Evolutionary conservation across 495 filamentous ascomycete genomes (phyloP), one percentile per base, ranked within the genome.

Genomic region (Tuber borchii): DNA sequence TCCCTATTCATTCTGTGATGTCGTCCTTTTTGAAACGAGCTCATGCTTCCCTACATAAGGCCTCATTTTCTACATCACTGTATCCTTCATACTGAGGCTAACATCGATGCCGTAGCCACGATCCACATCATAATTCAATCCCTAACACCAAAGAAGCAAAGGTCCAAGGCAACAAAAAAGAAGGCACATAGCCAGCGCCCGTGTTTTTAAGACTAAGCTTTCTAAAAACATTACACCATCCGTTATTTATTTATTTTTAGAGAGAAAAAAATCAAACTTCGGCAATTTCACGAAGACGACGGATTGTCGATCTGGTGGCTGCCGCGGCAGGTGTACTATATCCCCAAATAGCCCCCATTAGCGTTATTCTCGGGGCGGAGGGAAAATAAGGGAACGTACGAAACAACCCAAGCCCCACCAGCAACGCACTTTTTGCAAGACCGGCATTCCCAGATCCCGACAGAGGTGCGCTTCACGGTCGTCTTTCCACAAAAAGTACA

Each of bases 391-490:
- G 69, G 56, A 76, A 94, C 93, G 88, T 91, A 97, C 94, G 96
- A 91, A 83, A 98, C 93, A 78, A 91, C 92, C 90, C 95, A 99
- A 80, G 95, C 95, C 85, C 95, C 96, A 84, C 95, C 95, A 85
- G 95, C 95, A 82, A 97, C 90, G 78, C 90, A 92, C 92, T 97
- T 97, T 86, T 92, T 90, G 90, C 94, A 97, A 42, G 90, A 88
- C 87, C 89, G 92, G 91, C 95, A 99, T 86, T 90, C 88, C 95
- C 95, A 97, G 89, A 98, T 98, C 83, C 95, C 96, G 82, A 96
- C 93, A 73, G 93, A 89, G 80, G 93, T 87, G 79, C 95, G 90
- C 90, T 95, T 95, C 81, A 99, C 95, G 77, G 91, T 91, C 86
- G 89, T 91, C 90, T 97, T 97, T 81, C 94, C 95, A 90, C 95